Evolutionary conservation across 192 early-diverging fungal genomes (phyloP).

Genomic region (Linnemannia hyalina): DNA sequence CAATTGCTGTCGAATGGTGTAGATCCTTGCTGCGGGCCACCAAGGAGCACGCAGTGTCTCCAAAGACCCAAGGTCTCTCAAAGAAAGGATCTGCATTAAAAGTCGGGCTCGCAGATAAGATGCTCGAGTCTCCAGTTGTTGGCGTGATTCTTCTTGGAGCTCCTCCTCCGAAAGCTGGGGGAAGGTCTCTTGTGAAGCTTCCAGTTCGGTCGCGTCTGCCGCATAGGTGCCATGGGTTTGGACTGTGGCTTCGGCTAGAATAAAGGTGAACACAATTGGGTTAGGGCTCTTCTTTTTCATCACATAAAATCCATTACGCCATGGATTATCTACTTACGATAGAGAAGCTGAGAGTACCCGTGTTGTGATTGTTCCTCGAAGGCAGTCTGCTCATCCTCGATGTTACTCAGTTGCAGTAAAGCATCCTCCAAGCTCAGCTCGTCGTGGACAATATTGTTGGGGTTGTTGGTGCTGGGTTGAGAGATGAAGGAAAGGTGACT

Average conservation of each 20-base stretch:
- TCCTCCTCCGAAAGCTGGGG: neutral
- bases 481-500: conserved; percentile 4
- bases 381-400: conserved; percentile 6
- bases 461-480: neutral
- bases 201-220: neutral
- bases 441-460: neutral
- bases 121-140: conserved; percentile 17
- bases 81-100: conserved; percentile 21
- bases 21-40: conserved; percentile 41
- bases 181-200: neutral
- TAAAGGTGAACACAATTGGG: neutral
- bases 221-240: neutral
- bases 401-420: neutral
- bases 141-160: conserved; percentile 16
- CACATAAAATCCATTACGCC: neutral
- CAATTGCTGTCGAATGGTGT: conserved; percentile 29
- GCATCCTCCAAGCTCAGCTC: conserved; percentile 9
- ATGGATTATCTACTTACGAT: neutral
- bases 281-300: neutral
- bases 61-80: conserved; percentile 13
- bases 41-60: conserved; percentile 32
- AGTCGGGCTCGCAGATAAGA: conserved; percentile 22
- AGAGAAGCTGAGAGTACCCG: neutral
- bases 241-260: neutral
- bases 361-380: neutral